Evolutionary conservation across 345 rosid species (phyloP), one percentile per base, ranked within the genome.

Genomic region (Cochlearia excelsa): DNA sequence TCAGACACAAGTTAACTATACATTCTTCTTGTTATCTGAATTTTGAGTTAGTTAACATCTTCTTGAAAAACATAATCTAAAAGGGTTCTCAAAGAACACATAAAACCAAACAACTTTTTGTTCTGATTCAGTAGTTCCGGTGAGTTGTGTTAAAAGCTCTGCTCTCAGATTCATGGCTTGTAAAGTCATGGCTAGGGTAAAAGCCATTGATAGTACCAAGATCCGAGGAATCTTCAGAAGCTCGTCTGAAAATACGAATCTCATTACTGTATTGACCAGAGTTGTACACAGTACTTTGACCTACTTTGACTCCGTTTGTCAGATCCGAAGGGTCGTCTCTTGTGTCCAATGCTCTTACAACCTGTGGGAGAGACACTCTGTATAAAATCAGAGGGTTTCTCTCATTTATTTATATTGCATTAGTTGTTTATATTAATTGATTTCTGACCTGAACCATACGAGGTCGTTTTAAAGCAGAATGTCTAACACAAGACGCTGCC

Each of bases 191-290:
- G 59, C 74, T 70, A 0, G 74, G 33, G 43, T 69, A 49, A 58
- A 63, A 70, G 37, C 50, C 65, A 47, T 46, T 37, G 3, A 27
- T 38, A 39, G 49, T 43, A 37, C 48, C 57, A 2, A 70, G 38
- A 70, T 70, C 75, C 7, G 66, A 52, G 37, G 64, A 65, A 46
- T 71, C 70, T 0, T 57, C 69, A 57, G 75, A 71, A 5, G 73
- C 70, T 71, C 77, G 76, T 74, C 96, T 78, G 72, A 87, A 93
- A 47, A 57, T 79, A 42, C 48, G 57, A 41, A 93, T 93, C 38
- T 87, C 99, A 76, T 84, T 67, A 61, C 68, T 82, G 80, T 90
- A 93, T 68, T 90, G 95, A 29, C 76, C 88, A 2, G 96, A 90
- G 69, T 90, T 78, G 16, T 87, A 94, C 26, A 62, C 74, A 9